Evolutionary conservation across 257 asterid genomes (phyloP).

Genomic region (Cruciata laevipes): DNA sequence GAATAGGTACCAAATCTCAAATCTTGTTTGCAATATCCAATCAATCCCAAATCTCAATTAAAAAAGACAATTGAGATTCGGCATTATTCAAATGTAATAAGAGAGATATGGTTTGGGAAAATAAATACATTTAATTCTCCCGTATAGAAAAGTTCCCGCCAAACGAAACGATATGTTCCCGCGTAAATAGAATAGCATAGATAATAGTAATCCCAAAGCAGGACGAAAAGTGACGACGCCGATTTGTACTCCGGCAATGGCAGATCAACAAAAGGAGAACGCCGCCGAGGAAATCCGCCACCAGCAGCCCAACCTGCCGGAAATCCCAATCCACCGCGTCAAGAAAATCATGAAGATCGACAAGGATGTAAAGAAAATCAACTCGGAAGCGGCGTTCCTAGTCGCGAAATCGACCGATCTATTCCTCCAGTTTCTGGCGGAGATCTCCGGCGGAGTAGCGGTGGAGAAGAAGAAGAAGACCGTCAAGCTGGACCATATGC

Average conservation of each 20-base stretch:
- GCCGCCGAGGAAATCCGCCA: constrained; percentile 26
- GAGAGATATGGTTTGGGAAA: too few relatives aligned
- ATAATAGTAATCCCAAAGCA: not conserved
- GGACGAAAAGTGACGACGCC: not conserved
- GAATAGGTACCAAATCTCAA: too few relatives aligned
- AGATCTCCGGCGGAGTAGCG: constrained; percentile 60
- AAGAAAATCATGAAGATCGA: constrained; percentile 77
- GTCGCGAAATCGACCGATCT: constrained; percentile 70
- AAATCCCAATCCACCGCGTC: constrained; percentile 61
- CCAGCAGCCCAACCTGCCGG: constrained; percentile 34
- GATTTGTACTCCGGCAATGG: constrained; percentile 21
- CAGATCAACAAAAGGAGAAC: constrained; percentile 32
- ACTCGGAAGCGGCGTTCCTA: constrained; percentile 67
- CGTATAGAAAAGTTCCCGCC: too few relatives aligned
- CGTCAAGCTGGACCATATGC: constrained; percentile 47
- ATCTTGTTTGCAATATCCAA: too few relatives aligned
- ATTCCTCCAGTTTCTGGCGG: constrained; percentile 69
- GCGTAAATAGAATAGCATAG: not conserved
- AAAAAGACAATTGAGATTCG: too few relatives aligned
- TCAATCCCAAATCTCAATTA: too few relatives aligned
- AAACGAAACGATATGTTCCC: too few relatives aligned
- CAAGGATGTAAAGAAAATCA: constrained; percentile 64
- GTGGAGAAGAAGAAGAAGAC: constrained; percentile 70
- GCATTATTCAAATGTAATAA: too few relatives aligned
- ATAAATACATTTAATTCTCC: too few relatives aligned